Evolutionary conservation across 805 yeast species (phyloP), one percentile per base, ranked within the genome.

Genomic region (Torulaspora quercuum): DNA sequence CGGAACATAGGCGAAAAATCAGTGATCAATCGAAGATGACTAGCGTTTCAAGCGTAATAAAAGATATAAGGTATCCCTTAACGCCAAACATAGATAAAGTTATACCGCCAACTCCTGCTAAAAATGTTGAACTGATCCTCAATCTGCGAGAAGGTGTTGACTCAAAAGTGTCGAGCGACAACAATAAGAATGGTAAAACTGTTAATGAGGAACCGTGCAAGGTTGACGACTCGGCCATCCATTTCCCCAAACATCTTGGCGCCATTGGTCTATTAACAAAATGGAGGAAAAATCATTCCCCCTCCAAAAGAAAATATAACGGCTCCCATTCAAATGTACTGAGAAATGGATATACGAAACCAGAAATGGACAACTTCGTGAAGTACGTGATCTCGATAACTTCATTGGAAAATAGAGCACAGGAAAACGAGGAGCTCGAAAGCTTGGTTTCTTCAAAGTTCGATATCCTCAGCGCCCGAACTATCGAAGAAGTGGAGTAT

Each of bases 401-500:
- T n/a, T 52, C 64, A 4, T 42, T 60, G 15, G 56, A 56, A 24
- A 38, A 33, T 14, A 47, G 45, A 11, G 42, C 41, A 6, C 37
- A 33, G 7, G 50, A 41, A 8, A 27, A 37, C 7, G 50, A 41
- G 24, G 41, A 43, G n/a, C 33, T 46, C 6, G 10, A 24, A 10
- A 37, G 39, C 25, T 25, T 42, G 2, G 35, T 42, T 13, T 36
- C 48, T n/a, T 47, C 60, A 2, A 71, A 77, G 46, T 69, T 77
- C 41, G 90, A 82, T 57, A 63, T 80, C 6, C 58, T 83, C 39
- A 77, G 86, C 56, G 86, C 86, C 2, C 66, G 87, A 52, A 77
- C 83, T 2, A 70, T 81, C 17, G 82, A 78, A 46, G 89, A 83
- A 53, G 72, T 80, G 30, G 82, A 79, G 49, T 70, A 60, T 43